These are phyloP conservation scores for Arthroderma sp. DNA, from an alignment of 2,329 filamentous ascomycete genomes.

Conservation along the genomic window DNA sequence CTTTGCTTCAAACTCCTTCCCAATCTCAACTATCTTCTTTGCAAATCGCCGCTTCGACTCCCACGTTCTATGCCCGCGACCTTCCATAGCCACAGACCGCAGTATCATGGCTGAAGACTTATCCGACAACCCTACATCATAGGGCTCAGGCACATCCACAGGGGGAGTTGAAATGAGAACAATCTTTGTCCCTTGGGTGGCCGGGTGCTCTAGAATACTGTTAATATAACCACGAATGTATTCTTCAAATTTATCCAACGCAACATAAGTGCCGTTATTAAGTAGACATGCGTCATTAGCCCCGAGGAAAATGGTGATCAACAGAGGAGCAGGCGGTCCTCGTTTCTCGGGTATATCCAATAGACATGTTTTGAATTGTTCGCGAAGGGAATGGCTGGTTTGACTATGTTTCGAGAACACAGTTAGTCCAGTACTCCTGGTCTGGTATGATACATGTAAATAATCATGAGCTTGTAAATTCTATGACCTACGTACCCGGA, in stretches of 20 bases:
- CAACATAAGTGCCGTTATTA: conserved; percentile 16
- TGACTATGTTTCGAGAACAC: conserved; percentile 4
- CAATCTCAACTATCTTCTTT: conserved; percentile 25
- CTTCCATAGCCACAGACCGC: conserved; percentile 5
- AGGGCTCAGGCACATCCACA: conserved; percentile 16
- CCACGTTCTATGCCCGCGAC: conserved; percentile 21
- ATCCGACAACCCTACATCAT: neutral
- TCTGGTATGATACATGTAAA: neutral
- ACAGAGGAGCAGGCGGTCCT: conserved; percentile 16
- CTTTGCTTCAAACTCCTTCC: conserved; percentile 18
- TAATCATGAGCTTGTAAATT: neutral
- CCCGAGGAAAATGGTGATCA: conserved; percentile 29
- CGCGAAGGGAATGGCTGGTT: conserved; percentile 10
- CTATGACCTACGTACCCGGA: conserved; percentile 8
- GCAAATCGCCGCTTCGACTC: conserved; percentile 27
- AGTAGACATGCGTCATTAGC: conserved; percentile 27
- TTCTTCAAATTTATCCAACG: conserved; percentile 20
- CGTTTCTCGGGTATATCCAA: conserved; percentile 6
- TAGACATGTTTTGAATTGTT: conserved; percentile 7
- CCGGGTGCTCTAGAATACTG: conserved; percentile 19
- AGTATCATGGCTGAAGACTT: neutral
- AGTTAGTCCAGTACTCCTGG: neutral
- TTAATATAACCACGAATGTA: conserved; percentile 25
- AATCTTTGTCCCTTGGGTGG: conserved; percentile 21
- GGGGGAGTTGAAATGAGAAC: conserved; percentile 27